Percentiles rank a stretch among this genome's conserved stretches.
These are phyloP conservation scores for Sporothrix protearum DNA, from an alignment of 2,329 filamentous ascomycete species.

Conservation along the genomic window DNA sequence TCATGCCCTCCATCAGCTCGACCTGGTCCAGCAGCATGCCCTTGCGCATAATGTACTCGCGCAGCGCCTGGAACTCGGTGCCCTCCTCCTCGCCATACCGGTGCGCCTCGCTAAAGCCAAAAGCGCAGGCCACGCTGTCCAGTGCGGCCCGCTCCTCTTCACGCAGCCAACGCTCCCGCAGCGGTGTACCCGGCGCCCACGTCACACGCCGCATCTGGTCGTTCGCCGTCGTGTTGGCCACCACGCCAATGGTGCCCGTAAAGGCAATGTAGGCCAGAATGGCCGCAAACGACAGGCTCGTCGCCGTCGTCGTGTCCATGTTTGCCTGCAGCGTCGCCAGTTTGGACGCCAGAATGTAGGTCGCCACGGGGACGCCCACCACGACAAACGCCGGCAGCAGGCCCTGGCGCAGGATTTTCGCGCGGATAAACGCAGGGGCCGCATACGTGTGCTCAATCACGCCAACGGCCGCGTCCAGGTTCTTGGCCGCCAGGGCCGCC, in stretches of 20 bases:
- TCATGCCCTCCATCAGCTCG: conserved; percentile 90
- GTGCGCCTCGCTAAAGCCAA: conserved; percentile 82
- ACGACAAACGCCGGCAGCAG: conserved; percentile 57
- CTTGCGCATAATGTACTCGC: conserved; percentile 75
- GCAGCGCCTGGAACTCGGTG: conserved; percentile 79
- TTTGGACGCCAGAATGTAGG: conserved; percentile 68
- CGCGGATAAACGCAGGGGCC: conserved; percentile 61
- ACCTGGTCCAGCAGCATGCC: conserved; percentile 89
- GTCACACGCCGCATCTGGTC: conserved; percentile 94
- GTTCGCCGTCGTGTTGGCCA: conserved; percentile 82
- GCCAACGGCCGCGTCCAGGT: conserved; percentile 72
- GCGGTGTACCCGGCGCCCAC: conserved; percentile 77
- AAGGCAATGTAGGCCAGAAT: conserved; percentile 80
- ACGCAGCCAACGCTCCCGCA: conserved; percentile 77
- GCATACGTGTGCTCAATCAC: conserved; percentile 69
- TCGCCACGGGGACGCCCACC: conserved; percentile 59
- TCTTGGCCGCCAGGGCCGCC: conserved; percentile 72
- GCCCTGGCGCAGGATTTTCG: conserved; percentile 63
- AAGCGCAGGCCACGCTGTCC: conserved; percentile 80
- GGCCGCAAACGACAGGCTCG: conserved; percentile 72
- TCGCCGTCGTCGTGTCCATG: conserved; percentile 74
- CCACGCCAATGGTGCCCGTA: conserved; percentile 74
- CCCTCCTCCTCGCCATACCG: conserved; percentile 87
- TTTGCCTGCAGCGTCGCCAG: conserved; percentile 64
- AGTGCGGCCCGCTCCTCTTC: conserved; percentile 87